Evolutionary conservation across 148 eudicot genomes (phyloP).

Genomic region (Dianthus caryophyllus): DNA sequence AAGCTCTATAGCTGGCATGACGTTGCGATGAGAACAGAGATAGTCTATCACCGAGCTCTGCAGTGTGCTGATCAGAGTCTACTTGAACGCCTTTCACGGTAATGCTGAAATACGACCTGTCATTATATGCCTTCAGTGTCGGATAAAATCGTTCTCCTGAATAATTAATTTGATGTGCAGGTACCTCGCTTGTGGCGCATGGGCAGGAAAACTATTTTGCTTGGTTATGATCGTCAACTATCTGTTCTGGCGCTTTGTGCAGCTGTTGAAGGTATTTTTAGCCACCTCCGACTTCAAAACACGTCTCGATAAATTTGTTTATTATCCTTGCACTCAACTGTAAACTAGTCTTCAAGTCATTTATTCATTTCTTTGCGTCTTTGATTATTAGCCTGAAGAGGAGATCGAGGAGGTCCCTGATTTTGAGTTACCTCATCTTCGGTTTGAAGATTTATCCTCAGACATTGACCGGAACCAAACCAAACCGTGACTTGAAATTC

Average conservation of each 20-base stretch:
- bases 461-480: constrained; percentile 1
- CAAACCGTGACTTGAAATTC: constrained; percentile 16
- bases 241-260: constrained; percentile 66
- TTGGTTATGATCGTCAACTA: constrained; percentile 83
- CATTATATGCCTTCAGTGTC: background rate
- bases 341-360: background rate
- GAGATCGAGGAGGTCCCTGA: constrained; percentile 79
- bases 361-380: background rate
- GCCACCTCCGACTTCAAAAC: background rate
- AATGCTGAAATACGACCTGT: constrained; percentile 18
- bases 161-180: constrained; percentile 26
- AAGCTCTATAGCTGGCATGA: constrained; percentile 92
- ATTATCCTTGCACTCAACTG: no score
- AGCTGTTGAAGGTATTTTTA: constrained; percentile 58
- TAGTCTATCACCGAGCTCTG: constrained; percentile 82
- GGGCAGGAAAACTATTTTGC: constrained; percentile 98
- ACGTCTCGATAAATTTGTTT: background rate
- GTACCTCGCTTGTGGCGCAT: constrained; percentile 83
- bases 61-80: constrained; percentile 73
- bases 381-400: constrained; percentile 53
- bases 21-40: constrained; percentile 92
- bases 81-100: constrained; percentile 82
- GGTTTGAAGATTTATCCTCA: constrained; percentile 21
- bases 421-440: constrained; percentile 27
- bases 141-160: constrained; percentile 9